phyloP scores from a whole-genome alignment of 2,329 filamentous ascomycete species.

The Epichloe festucae region DNA sequence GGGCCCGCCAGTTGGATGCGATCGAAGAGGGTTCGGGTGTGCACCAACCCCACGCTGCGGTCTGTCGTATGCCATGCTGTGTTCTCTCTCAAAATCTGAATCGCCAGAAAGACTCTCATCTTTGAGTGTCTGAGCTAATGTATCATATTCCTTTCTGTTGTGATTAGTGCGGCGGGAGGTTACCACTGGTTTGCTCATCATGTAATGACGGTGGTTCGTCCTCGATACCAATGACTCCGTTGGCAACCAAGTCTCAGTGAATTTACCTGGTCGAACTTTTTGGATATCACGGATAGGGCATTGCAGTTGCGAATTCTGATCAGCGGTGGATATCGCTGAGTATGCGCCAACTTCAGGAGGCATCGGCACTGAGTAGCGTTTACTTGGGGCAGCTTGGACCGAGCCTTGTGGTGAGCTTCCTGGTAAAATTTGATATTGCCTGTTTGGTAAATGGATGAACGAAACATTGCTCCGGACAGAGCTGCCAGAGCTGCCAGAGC shows the following conservation, averaged over 20 bases:
- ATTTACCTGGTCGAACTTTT: constrained; percentile 29
- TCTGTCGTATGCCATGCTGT: constrained; percentile 16
- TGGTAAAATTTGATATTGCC: constrained; percentile 39
- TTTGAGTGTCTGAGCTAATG: constrained; percentile 32
- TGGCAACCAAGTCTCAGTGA: constrained; percentile 42
- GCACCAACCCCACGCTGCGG: constrained; percentile 8
- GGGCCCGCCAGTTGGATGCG: constrained; percentile 28
- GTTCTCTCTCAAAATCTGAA: constrained; percentile 26
- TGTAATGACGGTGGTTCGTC: constrained; percentile 37
- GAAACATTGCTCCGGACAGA: constrained; percentile 42
- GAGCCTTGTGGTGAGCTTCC: constrained; percentile 31
- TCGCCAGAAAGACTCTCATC: constrained; percentile 24
- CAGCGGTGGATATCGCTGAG: constrained; percentile 33
- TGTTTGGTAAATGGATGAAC: constrained; percentile 38
- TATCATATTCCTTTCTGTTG: constrained; percentile 30
- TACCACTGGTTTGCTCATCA: not conserved
- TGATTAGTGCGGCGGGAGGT: constrained; percentile 17
- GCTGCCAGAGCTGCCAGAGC: constrained; percentile 17
- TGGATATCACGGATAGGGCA: constrained; percentile 12
- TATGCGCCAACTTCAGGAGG: constrained; percentile 32
- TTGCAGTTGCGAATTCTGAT: constrained; percentile 18
- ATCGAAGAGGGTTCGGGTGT: constrained; percentile 41
- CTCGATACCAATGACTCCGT: constrained; percentile 40
- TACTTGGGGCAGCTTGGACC: constrained; percentile 30
- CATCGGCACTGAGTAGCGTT: constrained; percentile 30